Evolutionary conservation across 495 filamentous ascomycete genomes (phyloP), one percentile per base, ranked within the genome.

Genomic region (Daldinia childiae): DNA sequence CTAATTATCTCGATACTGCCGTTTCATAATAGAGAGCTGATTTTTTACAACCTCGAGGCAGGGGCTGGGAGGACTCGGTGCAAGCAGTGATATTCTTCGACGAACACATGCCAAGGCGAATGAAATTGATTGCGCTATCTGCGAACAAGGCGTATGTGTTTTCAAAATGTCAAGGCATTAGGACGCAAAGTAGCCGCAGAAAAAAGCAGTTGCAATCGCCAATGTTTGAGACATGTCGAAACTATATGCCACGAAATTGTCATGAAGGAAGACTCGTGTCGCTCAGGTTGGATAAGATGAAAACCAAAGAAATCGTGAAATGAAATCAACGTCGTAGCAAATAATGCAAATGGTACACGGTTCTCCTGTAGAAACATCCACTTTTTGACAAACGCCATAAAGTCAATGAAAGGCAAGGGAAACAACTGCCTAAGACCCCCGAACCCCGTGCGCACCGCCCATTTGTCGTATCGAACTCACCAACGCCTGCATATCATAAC

Each of bases 261-360:
- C 52, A 58, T 27, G 43, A 57, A 50, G 43, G 17, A 65, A 50
- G 57, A 62, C 34, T 30, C 17, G 41, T 52, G 65, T 43, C 34
- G 66, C 38, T 58, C 56, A 64, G 61, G 61, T 54, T 34, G n/a
- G 54, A 32, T 48, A 39, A 27, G 55, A 45, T 51, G 63, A 38
- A 41, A 58, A 52, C 50, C 38, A 69, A 26, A 52, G 50, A 73
- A 69, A 65, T 73, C 66, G 58, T 69, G 52, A 73, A 69, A 62
- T 15, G 41, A 73, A 73, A 69, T 66, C 45, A 61, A 62, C 58
- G 71, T 73, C 66, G 43, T 73, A 65, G 71, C 62, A 73, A 62
- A 68, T 69, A 36, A 73, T 69, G 71, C 71, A 73, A 61, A 63
- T 73, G 52, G 62, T 69, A 66, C 66, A 66, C 27, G 19, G 62